Base-by-base conservation (phyloP, 805 yeast genomes). In the Suhomyces faveliae region DNA sequence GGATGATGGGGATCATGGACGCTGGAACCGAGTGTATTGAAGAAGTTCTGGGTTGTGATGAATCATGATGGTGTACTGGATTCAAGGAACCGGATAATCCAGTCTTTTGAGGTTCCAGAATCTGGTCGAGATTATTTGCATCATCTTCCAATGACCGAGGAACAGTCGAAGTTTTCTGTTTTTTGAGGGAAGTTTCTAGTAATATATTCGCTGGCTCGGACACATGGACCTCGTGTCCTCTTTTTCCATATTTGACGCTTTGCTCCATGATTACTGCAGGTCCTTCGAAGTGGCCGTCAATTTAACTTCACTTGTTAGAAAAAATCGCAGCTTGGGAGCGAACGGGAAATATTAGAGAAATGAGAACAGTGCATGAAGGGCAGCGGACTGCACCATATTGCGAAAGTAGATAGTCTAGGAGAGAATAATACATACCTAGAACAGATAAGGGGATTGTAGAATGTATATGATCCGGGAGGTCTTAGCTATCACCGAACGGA, bases 11-110 rank as follows among this genome's bases (percentile, higher is more conserved):
- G 7, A 71, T 42, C 15, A 66, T 62, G n/a, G 54, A 52, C 13
- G 66, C 57, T 1, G 77, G 77, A n/a, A 69, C 61, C 10, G 67
- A 59, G 47, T 73, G 74, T 19, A 67, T 50, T 13, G 47, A 27
- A 8, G 37, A 15, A 12, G 17, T 17, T 20, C 21, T 9, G 10
- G 21, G 38, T 27, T 27, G 12, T 3, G 30, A 27, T 5, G 23
- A 22, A 24, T 12, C 19, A 21, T 19, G 29, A 23, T 44, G 33
- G 23, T 24, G 23, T 17, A 15, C 19, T 33, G 37, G 6, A 17
- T 17, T 9, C 19, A 17, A 15, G 15, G 12, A 15, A 6, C 21
- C 21, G 21, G 21, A 12, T 23, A 12, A n/a, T 15, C 15, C 22
- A 15, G 35, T 17, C 19, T 12, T 13, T 8, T 40, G 21, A 30